Percentiles rank a stretch among this genome's conserved stretches.
These are phyloP conservation scores for Fusarium concolor DNA, from an alignment of 2,329 filamentous ascomycete species.

Conservation along the genomic window DNA sequence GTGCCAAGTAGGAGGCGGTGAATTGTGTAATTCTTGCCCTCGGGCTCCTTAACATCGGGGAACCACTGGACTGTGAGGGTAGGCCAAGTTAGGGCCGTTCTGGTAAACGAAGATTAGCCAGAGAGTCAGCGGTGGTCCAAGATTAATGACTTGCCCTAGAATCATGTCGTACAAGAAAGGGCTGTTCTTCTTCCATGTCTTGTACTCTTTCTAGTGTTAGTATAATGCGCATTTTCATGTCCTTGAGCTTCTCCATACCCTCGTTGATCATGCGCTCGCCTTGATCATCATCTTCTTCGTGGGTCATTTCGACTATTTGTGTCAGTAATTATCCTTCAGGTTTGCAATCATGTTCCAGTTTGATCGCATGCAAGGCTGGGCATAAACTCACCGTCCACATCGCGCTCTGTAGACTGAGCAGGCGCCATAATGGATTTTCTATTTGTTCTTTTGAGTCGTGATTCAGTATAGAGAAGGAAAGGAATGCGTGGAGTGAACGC, in stretches of 20 bases:
- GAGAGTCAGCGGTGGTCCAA: background rate
- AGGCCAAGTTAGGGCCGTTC: conserved; percentile 95
- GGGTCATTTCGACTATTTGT: conserved; percentile 52
- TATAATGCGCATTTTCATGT: background rate
- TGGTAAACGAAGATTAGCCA: conserved; percentile 16
- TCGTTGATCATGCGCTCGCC: conserved; percentile 95
- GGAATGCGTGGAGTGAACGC: background rate
- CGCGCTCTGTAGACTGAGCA: conserved; percentile 51
- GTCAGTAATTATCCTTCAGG: background rate
- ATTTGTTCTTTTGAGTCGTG: background rate
- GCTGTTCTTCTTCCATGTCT: conserved; percentile 99
- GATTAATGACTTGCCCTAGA: conserved; percentile 69
- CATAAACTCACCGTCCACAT: conserved; percentile 51
- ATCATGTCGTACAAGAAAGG: conserved; percentile 99
- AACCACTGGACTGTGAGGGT: conserved; percentile 99
- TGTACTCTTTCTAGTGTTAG: conserved; percentile 78
- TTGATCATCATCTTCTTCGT: conserved; percentile 77
- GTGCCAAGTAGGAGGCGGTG: conserved; percentile 94
- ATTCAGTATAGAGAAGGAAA: background rate
- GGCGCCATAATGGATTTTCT: conserved; percentile 50
- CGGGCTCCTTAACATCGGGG: conserved; percentile 88
- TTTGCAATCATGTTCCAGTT: background rate
- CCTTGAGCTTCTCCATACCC: conserved; percentile 60
- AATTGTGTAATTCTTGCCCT: conserved; percentile 86
- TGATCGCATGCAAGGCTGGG: conserved; percentile 10